Evolutionary conservation across 169 alveolate genomes (phyloP).

Genomic region (Cryptosporidium muris): DNA sequence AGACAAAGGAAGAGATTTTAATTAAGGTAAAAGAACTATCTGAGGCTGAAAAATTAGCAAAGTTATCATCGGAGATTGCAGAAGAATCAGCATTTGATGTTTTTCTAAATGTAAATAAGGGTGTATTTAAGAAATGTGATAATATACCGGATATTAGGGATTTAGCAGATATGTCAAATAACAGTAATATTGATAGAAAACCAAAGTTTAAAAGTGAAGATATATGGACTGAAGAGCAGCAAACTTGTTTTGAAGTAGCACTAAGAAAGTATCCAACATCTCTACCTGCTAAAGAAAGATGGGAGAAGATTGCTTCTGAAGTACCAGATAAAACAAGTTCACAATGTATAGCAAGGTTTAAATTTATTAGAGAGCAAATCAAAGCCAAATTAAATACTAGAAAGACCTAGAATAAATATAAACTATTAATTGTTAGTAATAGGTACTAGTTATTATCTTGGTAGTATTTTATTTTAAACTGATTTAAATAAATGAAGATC

Average conservation of each 20-base stretch:
- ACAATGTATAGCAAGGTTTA: conserved; percentile 78
- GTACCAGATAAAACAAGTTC: conserved; percentile 78
- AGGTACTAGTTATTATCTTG: not conserved
- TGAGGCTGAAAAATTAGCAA: conserved; percentile 75
- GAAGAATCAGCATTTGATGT: conserved; percentile 76
- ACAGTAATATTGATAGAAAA: not conserved
- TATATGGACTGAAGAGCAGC: conserved; percentile 82
- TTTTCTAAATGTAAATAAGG: conserved; percentile 75
- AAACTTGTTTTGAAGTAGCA: conserved; percentile 80
- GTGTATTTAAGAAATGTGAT: conserved; percentile 74
- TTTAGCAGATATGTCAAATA: conserved; percentile 11
- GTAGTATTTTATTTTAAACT: no score
- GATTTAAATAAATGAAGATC: no score
- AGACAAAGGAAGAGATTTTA: conserved; percentile 84
- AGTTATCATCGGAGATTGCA: conserved; percentile 72
- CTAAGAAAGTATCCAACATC: conserved; percentile 81
- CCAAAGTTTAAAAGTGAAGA: conserved; percentile 4
- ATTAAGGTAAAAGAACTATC: conserved; percentile 86
- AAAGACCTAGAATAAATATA: not conserved
- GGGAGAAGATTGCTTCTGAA: conserved; percentile 83
- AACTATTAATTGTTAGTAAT: conserved; percentile 5
- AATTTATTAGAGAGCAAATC: conserved; percentile 63
- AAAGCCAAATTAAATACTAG: no score
- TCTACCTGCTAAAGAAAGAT: conserved; percentile 81
- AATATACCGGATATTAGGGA: conserved; percentile 74